Evolutionary conservation across 192 early-diverging fungal genomes (phyloP).

Genomic region (Lobulomyces angularis): DNA sequence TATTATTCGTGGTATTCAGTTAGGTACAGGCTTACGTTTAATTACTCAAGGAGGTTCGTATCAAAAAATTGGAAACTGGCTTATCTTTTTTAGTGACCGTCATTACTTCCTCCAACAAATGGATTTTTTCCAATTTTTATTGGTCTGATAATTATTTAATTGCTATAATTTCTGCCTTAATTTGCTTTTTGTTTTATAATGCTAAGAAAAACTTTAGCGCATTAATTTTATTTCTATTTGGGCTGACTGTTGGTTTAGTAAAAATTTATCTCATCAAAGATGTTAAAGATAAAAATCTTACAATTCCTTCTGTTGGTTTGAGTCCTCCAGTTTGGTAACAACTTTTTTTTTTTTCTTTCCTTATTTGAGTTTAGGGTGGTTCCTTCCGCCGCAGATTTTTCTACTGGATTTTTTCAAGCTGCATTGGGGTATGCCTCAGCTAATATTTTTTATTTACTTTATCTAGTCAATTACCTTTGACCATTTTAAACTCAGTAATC

Average conservation of each 20-base stretch:
- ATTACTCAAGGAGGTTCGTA: slow-evolving; percentile 53
- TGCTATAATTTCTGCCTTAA: slow-evolving; percentile 52
- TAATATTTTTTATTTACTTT: too few relatives aligned
- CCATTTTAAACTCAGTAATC: slow-evolving; percentile 74
- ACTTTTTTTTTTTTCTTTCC: too few relatives aligned
- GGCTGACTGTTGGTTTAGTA: slow-evolving; percentile 54
- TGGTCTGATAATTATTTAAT: slow-evolving; percentile 67
- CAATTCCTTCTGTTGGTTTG: too few relatives aligned
- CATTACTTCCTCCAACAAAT: slow-evolving; percentile 24
- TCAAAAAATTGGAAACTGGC: too few relatives aligned
- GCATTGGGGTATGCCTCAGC: too few relatives aligned
- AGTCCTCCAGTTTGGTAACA: too few relatives aligned
- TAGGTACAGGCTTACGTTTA: slow-evolving; percentile 62
- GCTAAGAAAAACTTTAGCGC: slow-evolving; percentile 52
- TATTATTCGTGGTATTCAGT: slow-evolving; percentile 64
- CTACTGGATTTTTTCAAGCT: slow-evolving; percentile 61
- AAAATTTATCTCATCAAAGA: slow-evolving; percentile 20
- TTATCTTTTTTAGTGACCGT: slow-evolving; percentile 35
- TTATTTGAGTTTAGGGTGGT: slow-evolving; percentile 18
- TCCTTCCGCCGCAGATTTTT: slow-evolving; percentile 53
- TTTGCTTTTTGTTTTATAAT: slow-evolving; percentile 57
- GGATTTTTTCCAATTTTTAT: slow-evolving; percentile 38
- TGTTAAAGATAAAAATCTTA: too few relatives aligned
- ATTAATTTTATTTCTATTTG: slow-evolving; percentile 58
- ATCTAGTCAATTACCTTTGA: slow-evolving; percentile 79